phyloP scores from a whole-genome alignment of 257 asterid species.

The Fraxinus americana region DNA sequence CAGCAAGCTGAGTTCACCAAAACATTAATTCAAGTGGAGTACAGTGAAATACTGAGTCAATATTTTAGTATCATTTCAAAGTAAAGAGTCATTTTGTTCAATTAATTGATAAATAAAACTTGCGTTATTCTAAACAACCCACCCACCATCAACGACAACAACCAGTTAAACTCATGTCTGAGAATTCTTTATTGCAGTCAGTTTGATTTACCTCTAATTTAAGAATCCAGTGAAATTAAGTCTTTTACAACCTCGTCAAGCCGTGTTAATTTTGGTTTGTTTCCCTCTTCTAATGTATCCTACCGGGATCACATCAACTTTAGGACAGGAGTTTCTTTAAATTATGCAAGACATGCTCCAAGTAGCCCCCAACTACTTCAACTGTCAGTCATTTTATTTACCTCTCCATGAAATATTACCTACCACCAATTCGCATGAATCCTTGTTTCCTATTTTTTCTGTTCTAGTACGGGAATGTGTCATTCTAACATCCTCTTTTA shows the following conservation, averaged over 20 bases:
- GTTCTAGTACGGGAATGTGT: neutral
- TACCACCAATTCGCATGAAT: neutral
- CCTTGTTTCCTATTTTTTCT: neutral
- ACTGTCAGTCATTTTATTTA: neutral
- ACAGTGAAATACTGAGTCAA: slow-evolving; percentile 5
- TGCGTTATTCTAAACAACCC: neutral
- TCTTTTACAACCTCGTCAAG: neutral
- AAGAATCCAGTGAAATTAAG: neutral
- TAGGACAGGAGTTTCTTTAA: neutral
- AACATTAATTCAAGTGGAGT: slow-evolving; percentile 29
- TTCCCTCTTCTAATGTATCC: neutral
- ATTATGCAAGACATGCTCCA: slow-evolving; percentile 1
- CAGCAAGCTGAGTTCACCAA: slow-evolving; percentile 71
- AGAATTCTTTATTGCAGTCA: neutral
- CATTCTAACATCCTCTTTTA: neutral
- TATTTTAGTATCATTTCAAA: slow-evolving; percentile 4
- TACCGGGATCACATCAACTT: neutral
- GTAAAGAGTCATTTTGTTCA: neutral
- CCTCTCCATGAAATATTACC: neutral
- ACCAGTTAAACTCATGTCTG: neutral
- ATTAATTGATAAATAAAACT: neutral
- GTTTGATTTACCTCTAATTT: neutral
- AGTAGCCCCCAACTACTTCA: neutral
- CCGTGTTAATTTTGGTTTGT: neutral
- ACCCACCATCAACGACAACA: neutral